A percentile compares a stretch with the other conserved stretches of the same genome.
Evolutionary conservation across 768 basidiomycete genomes (phyloP).

Genomic region (Rhizopogon salebrosus): DNA sequence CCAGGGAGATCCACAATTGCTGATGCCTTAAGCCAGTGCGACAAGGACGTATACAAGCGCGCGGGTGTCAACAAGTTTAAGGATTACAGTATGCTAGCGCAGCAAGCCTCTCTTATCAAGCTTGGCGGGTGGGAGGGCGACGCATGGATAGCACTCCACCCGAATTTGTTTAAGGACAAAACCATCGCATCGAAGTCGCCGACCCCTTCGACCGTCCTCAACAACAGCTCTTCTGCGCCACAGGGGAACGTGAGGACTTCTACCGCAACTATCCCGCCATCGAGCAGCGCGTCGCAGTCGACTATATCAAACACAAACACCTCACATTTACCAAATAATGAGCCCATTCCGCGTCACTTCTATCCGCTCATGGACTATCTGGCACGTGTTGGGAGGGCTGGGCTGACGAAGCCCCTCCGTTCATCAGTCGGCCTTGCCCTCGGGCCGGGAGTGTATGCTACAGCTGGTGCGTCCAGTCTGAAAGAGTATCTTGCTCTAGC

Average conservation of each 20-base stretch:
- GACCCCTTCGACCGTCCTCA: slow-evolving; percentile 5
- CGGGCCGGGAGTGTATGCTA: slow-evolving; percentile 27
- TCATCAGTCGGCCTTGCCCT: slow-evolving; percentile 32
- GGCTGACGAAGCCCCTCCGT: slow-evolving; percentile 28
- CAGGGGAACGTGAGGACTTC: not conserved
- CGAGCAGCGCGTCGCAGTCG: not conserved
- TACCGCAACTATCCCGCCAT: not conserved
- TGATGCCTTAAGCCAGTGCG: slow-evolving; percentile 22
- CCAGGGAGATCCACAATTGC: slow-evolving; percentile 37
- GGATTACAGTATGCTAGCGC: slow-evolving; percentile 23
- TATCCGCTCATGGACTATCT: slow-evolving; percentile 30
- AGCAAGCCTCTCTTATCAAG: slow-evolving; percentile 19
- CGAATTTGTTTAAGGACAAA: slow-evolving; percentile 3
- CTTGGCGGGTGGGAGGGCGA: slow-evolving; percentile 16
- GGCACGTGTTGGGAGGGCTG: slow-evolving; percentile 26
- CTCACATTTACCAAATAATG: too few relatives aligned
- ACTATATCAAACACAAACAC: too few relatives aligned
- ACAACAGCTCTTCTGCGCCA: not conserved
- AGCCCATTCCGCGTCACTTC: slow-evolving; percentile 13
- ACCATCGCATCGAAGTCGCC: too few relatives aligned
- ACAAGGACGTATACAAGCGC: slow-evolving; percentile 22
- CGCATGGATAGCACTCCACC: slow-evolving; percentile 21
- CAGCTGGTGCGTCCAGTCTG: slow-evolving; percentile 37
- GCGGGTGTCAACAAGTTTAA: slow-evolving; percentile 22
- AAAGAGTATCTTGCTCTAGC: slow-evolving; percentile 37